A percentile compares a stretch with the other conserved stretches of the same genome.
Conservation (phyloP, 1,139 yeast species). For the Taphrina confusa region DNA sequence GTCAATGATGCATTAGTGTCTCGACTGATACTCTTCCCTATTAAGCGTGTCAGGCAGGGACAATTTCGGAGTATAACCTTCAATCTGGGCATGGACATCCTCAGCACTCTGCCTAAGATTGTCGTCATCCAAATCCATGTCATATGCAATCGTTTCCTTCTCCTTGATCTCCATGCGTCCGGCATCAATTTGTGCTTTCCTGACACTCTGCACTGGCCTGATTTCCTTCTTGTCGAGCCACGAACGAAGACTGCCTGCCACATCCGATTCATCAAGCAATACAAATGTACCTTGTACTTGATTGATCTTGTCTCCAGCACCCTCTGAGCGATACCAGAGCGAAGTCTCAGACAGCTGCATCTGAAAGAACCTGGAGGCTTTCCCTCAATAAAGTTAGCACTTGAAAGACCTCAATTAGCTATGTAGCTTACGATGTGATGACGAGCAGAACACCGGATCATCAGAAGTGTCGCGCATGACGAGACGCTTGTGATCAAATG, state of each 20-base stretch:
- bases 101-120: background rate
- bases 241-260: background rate
- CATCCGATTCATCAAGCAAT: background rate
- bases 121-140: background rate
- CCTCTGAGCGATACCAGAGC: background rate
- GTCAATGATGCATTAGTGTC: too few species aligned
- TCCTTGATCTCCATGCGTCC: background rate
- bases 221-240: conserved; percentile 4
- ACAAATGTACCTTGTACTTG: background rate
- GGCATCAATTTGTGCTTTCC: conserved; percentile 7
- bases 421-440: background rate
- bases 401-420: too few species aligned
- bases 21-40: too few species aligned
- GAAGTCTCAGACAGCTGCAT: conserved; percentile 7
- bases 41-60: too few species aligned
- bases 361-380: conserved; percentile 8
- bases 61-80: too few species aligned
- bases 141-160: background rate
- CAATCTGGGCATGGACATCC: too few species aligned
- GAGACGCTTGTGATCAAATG: background rate
- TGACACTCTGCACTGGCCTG: background rate
- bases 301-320: background rate
- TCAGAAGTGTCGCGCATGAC: conserved; percentile 1
- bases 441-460: background rate
- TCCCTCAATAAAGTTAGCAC: background rate